Evolutionary conservation across 1,284 basidiomycete species (phyloP).

Genomic region (Naganishia sp.): DNA sequence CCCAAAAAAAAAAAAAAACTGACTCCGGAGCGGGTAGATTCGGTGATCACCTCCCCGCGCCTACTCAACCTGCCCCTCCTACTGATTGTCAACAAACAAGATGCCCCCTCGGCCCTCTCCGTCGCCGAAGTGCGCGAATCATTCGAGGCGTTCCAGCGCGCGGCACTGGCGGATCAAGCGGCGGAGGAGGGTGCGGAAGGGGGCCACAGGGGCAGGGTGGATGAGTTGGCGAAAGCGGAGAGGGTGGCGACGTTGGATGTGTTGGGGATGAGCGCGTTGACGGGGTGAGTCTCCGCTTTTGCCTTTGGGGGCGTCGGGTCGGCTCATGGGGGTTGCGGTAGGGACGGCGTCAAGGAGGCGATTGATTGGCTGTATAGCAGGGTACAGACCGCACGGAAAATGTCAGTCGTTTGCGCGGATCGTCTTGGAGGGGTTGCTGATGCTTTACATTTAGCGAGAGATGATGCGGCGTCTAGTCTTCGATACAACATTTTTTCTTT

Average conservation of each 20-base stretch:
- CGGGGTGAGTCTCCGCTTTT: constrained; percentile 70
- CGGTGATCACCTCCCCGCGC: constrained; percentile 77
- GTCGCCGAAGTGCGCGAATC: constrained; percentile 85
- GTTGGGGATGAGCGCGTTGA: constrained; percentile 81
- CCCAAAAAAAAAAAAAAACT: too few relatives aligned
- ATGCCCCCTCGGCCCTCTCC: constrained; percentile 71
- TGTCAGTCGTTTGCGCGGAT: constrained; percentile 41
- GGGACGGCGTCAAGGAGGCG: constrained; percentile 82
- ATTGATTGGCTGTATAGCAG: constrained; percentile 92
- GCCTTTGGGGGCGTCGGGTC: too few relatives aligned
- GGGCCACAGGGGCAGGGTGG: background rate
- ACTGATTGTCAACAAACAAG: constrained; percentile 90
- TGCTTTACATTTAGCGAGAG: background rate
- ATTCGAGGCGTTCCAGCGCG: constrained; percentile 74
- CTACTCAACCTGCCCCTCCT: constrained; percentile 84
- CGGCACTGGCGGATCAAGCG: constrained; percentile 30
- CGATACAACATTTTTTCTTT: background rate
- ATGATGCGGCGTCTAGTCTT: background rate
- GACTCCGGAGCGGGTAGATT: constrained; percentile 64
- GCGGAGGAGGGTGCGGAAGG: constrained; percentile 1
- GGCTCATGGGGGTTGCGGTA: constrained; percentile 46
- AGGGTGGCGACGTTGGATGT: constrained; percentile 80
- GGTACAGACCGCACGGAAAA: constrained; percentile 80
- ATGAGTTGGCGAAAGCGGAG: constrained; percentile 52
- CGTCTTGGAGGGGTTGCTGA: too few relatives aligned